Evolutionary conservation across 108 stramenopile species (phyloP).

Genomic region (Parietichytrium sp.): DNA sequence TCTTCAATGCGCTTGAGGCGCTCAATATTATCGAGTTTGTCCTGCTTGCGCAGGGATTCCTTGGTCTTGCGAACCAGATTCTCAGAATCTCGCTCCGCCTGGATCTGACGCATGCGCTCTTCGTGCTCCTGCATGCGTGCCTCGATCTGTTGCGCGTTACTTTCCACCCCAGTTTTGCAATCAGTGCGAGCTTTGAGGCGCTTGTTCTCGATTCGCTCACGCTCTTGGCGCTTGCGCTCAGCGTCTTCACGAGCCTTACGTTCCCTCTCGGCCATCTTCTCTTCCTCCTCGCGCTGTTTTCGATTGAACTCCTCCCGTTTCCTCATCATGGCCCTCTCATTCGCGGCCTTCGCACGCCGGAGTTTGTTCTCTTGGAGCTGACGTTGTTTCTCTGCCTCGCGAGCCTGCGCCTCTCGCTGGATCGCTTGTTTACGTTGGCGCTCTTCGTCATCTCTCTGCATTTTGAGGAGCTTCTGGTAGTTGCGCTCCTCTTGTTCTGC

Average conservation of each 20-base stretch:
- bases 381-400: background rate
- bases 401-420: background rate
- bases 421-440: background rate
- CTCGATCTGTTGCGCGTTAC: background rate
- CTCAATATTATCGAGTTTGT: conserved; percentile 71
- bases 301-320: background rate
- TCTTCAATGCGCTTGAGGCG: conserved; percentile 67
- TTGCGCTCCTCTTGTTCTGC: conserved; percentile 56
- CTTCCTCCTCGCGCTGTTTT: background rate
- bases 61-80: conserved; percentile 47
- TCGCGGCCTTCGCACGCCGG: conserved; percentile 2
- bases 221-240: background rate
- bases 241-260: conserved; percentile 22
- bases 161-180: background rate
- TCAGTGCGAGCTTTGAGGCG: background rate
- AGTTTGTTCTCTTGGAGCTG: conserved; percentile 12
- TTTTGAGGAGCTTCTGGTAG: conserved; percentile 51
- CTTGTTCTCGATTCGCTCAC: background rate
- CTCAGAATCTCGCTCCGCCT: conserved; percentile 37
- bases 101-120: conserved; percentile 39
- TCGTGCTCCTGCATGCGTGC: background rate
- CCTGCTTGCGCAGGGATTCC: conserved; percentile 58
- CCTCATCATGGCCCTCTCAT: background rate
- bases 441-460: conserved; percentile 53
- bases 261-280: conserved; percentile 7